phyloP scores from a whole-genome alignment of 441 rosid species.

The Populus hybrid region DNA sequence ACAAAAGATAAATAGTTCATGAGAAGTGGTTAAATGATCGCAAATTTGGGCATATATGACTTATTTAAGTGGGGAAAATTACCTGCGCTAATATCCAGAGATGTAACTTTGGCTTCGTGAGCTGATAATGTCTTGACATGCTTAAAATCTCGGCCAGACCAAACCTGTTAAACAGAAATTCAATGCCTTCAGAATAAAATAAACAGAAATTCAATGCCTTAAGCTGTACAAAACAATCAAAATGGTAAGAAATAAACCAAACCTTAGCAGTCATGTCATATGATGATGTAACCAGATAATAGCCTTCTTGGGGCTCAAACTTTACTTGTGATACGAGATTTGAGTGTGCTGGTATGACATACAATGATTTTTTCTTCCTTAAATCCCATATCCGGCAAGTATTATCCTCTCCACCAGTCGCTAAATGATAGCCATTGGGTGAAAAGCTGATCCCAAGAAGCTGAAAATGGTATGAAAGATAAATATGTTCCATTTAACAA shows the following conservation, averaged over 20 bases:
- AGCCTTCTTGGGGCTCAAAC: conserved; percentile 96
- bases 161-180: conserved; percentile 47
- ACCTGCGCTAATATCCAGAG: conserved; percentile 63
- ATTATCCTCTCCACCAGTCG: conserved; percentile 93
- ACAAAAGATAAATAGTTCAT: neutral
- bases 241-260: conserved; percentile 12
- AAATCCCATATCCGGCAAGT: conserved; percentile 95
- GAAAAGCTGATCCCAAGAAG: conserved; percentile 80
- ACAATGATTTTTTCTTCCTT: conserved; percentile 77
- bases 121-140: conserved; percentile 73
- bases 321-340: conserved; percentile 87
- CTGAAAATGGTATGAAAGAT: conserved; percentile 37
- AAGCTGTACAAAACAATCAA: neutral
- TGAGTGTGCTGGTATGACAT: conserved; percentile 81
- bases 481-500: conserved; percentile 6
- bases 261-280: conserved; percentile 94
- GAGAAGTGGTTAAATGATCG: neutral
- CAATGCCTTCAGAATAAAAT: conserved; percentile 13
- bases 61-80: conserved; percentile 11
- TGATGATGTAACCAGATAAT: conserved; percentile 81
- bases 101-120: conserved; percentile 80
- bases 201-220: conserved; percentile 13
- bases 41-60: neutral
- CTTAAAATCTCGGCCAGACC: conserved; percentile 92
- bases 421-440: conserved; percentile 92